These are phyloP conservation scores for Dissophora globulifera DNA, from an alignment of 192 early-diverging fungal species.

Conservation along the genomic window DNA sequence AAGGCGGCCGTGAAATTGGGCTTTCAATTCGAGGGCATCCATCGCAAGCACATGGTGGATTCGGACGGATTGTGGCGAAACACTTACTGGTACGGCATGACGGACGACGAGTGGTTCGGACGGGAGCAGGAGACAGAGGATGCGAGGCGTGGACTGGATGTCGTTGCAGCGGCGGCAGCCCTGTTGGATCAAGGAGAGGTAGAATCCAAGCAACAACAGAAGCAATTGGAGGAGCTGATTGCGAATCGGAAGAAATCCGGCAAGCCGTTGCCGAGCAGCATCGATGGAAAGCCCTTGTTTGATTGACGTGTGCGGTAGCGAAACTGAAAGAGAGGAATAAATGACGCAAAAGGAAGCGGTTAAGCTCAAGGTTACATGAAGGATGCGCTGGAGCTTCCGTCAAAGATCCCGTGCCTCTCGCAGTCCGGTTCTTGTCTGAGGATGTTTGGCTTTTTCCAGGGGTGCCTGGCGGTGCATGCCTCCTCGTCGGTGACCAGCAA, in stretches of 20 bases:
- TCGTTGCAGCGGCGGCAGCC: neutral
- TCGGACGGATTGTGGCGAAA: conserved; percentile 41
- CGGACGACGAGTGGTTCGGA: conserved; percentile 53
- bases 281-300: too few relatives aligned
- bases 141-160: neutral
- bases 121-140: conserved; percentile 11
- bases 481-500: too few relatives aligned
- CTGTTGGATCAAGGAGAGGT: neutral
- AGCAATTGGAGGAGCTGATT: conserved; percentile 19
- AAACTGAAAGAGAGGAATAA: too few relatives aligned
- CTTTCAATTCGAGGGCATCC: conserved; percentile 41
- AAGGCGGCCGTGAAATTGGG: conserved; percentile 54
- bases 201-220: neutral
- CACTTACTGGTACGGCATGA: conserved; percentile 41
- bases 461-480: too few relatives aligned
- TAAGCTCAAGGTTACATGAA: too few relatives aligned
- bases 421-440: too few relatives aligned
- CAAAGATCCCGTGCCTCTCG: too few relatives aligned
- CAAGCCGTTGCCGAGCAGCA: conserved; percentile 10
- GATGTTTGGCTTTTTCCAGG: too few relatives aligned
- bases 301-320: too few relatives aligned
- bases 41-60: conserved; percentile 49
- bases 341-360: too few relatives aligned
- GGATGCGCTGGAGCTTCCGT: too few relatives aligned
- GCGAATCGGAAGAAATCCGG: conserved; percentile 13